Evolutionary conservation across 352 stramenopile genomes (phyloP), one percentile per base, ranked within the genome.

Genomic region (Aphanomyces invadans): DNA sequence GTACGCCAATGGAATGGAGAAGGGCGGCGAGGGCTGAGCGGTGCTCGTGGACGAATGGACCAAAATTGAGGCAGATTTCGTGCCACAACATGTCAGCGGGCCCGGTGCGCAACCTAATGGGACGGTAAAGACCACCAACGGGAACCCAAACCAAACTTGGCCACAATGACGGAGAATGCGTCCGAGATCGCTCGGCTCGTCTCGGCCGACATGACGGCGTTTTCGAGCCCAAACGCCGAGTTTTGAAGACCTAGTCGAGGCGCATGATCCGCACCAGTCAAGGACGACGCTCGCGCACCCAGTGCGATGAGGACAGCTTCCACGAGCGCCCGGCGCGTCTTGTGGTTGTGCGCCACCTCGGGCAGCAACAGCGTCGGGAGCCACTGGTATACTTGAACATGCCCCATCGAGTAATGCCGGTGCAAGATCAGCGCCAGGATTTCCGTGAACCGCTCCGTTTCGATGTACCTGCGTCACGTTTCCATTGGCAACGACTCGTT

Each of bases 371-470:
- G 33, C 32, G 36, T 52, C 5, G 55, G 55, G 23, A 64, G 19
- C 55, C 55, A 64, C 36, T 64, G 55, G 55, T 64, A 64, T 17
- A 64, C 55, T 36, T 64, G 55, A 12, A 51, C 32, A 38, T 64
- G 55, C 12, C 55, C 55, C 32, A 64, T 45, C 2, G 36, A 49
- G 26, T 52, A 64, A 26, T 64, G 55, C 11, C 55, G 55, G 28
- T 64, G 55, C n/a, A 64, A 21, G 12, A 64, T 46, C 32, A 64
- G 23, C 55, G 55, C 55, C 0, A 64, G 36, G 12, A 64, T 45
- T 28, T 64, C 55, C n/a, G 55, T 64, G 36, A 64, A 64, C 3
- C 55, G 55, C 55, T 64, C 55, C 0, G 55, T 64, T 46, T 64
- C 55, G 26, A 38, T 38, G 36, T 64, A 64, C 49, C 49, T 57